Conservation (phyloP, 2,329 filamentous ascomycete species). For the Scortechinia acanthostroma region DNA sequence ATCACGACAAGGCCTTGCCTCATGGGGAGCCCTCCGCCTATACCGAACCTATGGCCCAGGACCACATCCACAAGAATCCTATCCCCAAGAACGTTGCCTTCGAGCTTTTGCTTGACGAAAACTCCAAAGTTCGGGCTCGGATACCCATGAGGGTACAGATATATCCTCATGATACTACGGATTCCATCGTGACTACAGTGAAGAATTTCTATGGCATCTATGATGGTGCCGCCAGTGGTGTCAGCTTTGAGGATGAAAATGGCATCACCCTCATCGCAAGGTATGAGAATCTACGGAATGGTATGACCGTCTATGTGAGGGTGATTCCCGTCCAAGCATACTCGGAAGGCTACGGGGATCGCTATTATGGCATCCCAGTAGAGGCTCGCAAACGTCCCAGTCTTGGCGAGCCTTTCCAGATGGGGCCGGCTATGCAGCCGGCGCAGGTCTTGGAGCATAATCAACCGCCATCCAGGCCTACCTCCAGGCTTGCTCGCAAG, state of each 20-base stretch:
- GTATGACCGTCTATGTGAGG: slow-evolving; percentile 59
- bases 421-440: slow-evolving; percentile 36
- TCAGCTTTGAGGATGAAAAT: slow-evolving; percentile 58
- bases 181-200: slow-evolving; percentile 62
- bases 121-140: slow-evolving; percentile 47
- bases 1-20: not conserved
- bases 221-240: slow-evolving; percentile 43
- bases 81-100: slow-evolving; percentile 55
- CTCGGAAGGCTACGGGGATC: slow-evolving; percentile 24
- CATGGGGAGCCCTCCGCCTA: not conserved
- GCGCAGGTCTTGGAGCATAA: slow-evolving; percentile 27
- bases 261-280: slow-evolving; percentile 57
- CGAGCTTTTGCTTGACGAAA: slow-evolving; percentile 50
- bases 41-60: slow-evolving; percentile 13
- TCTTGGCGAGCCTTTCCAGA: slow-evolving; percentile 54
- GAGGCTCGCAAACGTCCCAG: slow-evolving; percentile 39
- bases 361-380: slow-evolving; percentile 30
- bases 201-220: slow-evolving; percentile 68
- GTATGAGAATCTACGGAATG: slow-evolving; percentile 58
- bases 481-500: slow-evolving; percentile 41
- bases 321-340: slow-evolving; percentile 38
- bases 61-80: slow-evolving; percentile 23
- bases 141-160: slow-evolving; percentile 63
- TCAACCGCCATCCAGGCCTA: slow-evolving; percentile 38
- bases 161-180: slow-evolving; percentile 58